Conservation (phyloP, 768 basidiomycete genomes). For the Russula sp. region DNA sequence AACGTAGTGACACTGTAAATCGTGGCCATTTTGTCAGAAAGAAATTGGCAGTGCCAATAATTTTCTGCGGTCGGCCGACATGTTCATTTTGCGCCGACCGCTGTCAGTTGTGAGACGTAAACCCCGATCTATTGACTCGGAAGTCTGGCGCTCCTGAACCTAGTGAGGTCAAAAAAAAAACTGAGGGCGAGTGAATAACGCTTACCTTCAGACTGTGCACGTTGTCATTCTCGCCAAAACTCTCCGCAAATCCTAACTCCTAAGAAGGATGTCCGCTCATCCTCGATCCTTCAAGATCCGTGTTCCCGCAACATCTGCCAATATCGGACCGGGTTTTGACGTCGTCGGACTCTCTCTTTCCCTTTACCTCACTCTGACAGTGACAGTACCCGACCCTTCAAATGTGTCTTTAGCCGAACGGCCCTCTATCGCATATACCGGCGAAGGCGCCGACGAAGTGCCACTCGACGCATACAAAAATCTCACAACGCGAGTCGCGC, state of each 20-base stretch:
- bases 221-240: neutral
- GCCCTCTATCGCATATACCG: constrained; percentile 71
- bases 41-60: neutral
- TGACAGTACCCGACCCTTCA: constrained; percentile 38
- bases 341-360: constrained; percentile 98
- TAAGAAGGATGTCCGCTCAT: neutral
- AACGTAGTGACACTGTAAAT: neutral
- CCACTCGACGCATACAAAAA: constrained; percentile 96
- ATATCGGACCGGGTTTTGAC: constrained; percentile 98
- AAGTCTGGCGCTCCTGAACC: too few species aligned
- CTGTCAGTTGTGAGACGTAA: neutral
- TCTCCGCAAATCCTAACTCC: neutral
- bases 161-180: too few species aligned
- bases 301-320: constrained; percentile 96
- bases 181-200: too few species aligned
- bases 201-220: neutral
- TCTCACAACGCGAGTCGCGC: constrained; percentile 92
- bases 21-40: too few species aligned
- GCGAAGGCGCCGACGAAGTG: constrained; percentile 86
- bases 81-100: neutral
- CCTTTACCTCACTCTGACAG: constrained; percentile 70
- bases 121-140: too few species aligned
- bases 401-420: constrained; percentile 25
- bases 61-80: neutral
- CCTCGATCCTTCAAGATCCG: constrained; percentile 54